Evolutionary conservation across 2,329 filamentous ascomycete genomes (phyloP), one percentile per base, ranked within the genome.

Genomic region (Teratosphaeria pseudoeucalypti): DNA sequence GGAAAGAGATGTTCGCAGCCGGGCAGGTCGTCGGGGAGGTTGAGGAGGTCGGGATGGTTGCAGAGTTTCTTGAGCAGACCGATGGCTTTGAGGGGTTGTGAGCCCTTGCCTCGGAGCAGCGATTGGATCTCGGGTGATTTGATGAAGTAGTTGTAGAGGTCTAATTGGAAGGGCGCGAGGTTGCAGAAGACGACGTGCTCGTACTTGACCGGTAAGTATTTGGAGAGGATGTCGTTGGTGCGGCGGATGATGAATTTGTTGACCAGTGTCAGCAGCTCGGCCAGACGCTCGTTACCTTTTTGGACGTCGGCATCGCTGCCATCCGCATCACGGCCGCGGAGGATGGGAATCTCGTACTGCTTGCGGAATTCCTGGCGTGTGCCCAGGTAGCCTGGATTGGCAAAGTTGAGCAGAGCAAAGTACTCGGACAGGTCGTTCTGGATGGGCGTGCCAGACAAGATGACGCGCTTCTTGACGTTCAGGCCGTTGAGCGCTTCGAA

Each of bases 151-250:
- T 96, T 96, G 79, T 99, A 99, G 1, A 99, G 79, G 65, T 90
- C 89, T 58, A 91, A 82, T 73, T 99, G 94, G 76, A 99, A 97
- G 0, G 89, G 89, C 16, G 94, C 88, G 54, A 96, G 81, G 67
- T 92, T 92, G 80, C 94, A 99, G 76, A 99, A 99, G 0, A 99
- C 94, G 34, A 99, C 94, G 72, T 99, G 94, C 74, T 99, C 94
- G 75, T 99, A 99, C 78, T 99, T 99, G 78, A 97, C 86, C 0
- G 94, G 94, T 61, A 99, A 77, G 71, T 99, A 99, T 74, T 99
- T 99, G 57, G 92, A 96, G 27, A 99, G 77, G 62, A 99, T 95
- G 70, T 99, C 94, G 81, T 99, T 99, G 3, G 92, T 96, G 60
- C 94, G 86, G 61, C 94, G 88, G 68, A 99, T 99, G 72, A 99